phyloP scores from a whole-genome alignment of 2,329 filamentous ascomycete genomes.

The Annulohypoxylon truncatum region DNA sequence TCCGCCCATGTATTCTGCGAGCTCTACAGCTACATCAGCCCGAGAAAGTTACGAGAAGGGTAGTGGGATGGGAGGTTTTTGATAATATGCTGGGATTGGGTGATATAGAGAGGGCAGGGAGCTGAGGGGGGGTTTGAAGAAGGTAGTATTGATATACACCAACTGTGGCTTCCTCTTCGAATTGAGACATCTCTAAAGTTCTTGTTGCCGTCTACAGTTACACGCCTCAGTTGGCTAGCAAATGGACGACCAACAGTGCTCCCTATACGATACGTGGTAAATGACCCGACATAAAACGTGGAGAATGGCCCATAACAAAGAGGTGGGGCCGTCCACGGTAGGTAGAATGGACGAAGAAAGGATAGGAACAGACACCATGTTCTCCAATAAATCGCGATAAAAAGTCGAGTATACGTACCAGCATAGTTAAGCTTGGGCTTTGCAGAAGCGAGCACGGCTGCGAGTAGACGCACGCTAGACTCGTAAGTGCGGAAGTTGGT shows the following conservation, averaged over 20 bases:
- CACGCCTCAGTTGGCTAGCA: background rate
- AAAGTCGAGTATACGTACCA: constrained; percentile 58
- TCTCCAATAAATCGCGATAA: background rate
- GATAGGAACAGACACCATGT: background rate
- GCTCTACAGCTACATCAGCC: constrained; percentile 38
- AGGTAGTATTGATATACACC: background rate
- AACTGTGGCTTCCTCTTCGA: background rate
- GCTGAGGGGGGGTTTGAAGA: background rate
- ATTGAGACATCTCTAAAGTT: background rate
- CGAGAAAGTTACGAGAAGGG: background rate
- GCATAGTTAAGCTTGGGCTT: constrained; percentile 68
- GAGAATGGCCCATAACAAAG: background rate
- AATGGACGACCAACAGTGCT: background rate
- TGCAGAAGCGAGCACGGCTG: constrained; percentile 68
- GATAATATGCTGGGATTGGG: background rate
- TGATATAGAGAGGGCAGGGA: background rate
- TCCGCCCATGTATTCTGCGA: constrained; percentile 47
- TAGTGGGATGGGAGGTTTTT: background rate
- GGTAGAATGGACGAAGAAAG: background rate
- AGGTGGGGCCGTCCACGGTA: background rate
- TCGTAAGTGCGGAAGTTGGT: constrained; percentile 72
- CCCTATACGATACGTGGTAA: background rate
- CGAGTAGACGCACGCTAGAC: constrained; percentile 68
- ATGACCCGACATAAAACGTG: background rate
- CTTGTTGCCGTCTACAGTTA: background rate